Conservation (phyloP, 1,284 basidiomycete genomes). For the Thecaphora thlaspeos region DNA sequence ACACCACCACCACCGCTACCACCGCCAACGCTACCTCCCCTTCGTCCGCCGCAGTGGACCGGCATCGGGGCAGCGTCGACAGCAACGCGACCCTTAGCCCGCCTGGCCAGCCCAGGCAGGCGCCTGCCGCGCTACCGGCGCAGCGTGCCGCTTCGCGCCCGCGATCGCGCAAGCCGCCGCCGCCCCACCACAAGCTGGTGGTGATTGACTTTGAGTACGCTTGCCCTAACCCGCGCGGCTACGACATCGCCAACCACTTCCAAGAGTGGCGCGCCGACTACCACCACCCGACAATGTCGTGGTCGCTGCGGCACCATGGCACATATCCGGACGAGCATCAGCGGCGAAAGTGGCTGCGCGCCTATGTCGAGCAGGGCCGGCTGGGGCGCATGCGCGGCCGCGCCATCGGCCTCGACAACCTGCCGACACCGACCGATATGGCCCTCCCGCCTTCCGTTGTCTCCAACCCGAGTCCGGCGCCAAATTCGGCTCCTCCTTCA, state of each 20-base stretch:
- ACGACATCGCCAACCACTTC: constrained; percentile 56
- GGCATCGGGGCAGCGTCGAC: not conserved
- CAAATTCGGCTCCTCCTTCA: too few species aligned
- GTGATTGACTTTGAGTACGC: constrained; percentile 56
- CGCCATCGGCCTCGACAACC: constrained; percentile 3
- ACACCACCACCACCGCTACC: constrained; percentile 2
- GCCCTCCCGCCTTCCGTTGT: constrained; percentile 32
- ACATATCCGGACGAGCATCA: constrained; percentile 45
- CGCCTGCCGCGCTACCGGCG: not conserved
- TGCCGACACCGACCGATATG: constrained; percentile 29
- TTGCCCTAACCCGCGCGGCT: constrained; percentile 49
- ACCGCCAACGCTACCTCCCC: constrained; percentile 5
- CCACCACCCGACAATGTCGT: constrained; percentile 38
- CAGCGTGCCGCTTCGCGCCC: constrained; percentile 9
- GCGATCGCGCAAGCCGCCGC: constrained; percentile 12
- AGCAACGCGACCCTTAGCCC: not conserved
- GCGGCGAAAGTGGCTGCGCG: constrained; percentile 50
- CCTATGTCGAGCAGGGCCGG: constrained; percentile 54
- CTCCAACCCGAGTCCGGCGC: too few species aligned
- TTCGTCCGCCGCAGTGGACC: not conserved
- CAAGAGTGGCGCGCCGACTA: constrained; percentile 56
- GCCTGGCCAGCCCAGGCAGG: not conserved
- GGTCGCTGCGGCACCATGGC: constrained; percentile 45
- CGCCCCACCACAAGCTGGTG: constrained; percentile 49
- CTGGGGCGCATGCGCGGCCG: constrained; percentile 40